Base-by-base conservation (phyloP, 345 rosid species). In the Populus pruinosa region DNA sequence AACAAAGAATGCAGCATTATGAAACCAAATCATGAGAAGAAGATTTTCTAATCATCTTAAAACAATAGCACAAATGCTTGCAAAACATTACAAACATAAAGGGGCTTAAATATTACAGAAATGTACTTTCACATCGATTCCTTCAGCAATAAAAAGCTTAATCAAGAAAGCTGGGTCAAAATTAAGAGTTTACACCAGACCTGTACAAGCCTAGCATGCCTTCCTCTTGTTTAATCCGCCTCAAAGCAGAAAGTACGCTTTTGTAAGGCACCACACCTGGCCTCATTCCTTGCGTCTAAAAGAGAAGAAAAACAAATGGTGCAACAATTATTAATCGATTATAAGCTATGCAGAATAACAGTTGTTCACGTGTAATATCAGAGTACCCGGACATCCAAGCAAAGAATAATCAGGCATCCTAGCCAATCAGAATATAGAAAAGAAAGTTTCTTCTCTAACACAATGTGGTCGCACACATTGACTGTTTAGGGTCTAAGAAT, bases 151-250 rank as follows among this genome's bases (percentile, higher is more conserved):
- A 20, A 59, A 67, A 55, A 41, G 59, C 29, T 5, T 20, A 36
- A 50, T 41, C 53, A 44, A 9, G 49, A 62, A 41, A 18, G 41
- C 29, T 17, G 8, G 8, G 38, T 8, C 50, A 71, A 25, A 49
- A 49, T n/a, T 74, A 27, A 53, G 53, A 36, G 2, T 68, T 73
- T 73, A 67, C 31, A 86, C 90, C 90, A 43, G 64, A 96, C 99
- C 99, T 93, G 80, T 96, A 96, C 68, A 93, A 77, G 74, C 99
- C 99, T 50, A 93, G 89, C 1, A 96, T 20, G 71, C 98, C 98
- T 90, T 96, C 99, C 85, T 96, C 98, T 43, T 72, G 85, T 14
- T 86, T 76, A 73, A 96, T 96, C 85, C 97, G 91, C 74, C 80
- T 86, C 72, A 96, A 86, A 77, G 98, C 97, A 69, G 98, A 90